Conservation (phyloP, 331 rosid genomes). For the Malus hybrid region DNA sequence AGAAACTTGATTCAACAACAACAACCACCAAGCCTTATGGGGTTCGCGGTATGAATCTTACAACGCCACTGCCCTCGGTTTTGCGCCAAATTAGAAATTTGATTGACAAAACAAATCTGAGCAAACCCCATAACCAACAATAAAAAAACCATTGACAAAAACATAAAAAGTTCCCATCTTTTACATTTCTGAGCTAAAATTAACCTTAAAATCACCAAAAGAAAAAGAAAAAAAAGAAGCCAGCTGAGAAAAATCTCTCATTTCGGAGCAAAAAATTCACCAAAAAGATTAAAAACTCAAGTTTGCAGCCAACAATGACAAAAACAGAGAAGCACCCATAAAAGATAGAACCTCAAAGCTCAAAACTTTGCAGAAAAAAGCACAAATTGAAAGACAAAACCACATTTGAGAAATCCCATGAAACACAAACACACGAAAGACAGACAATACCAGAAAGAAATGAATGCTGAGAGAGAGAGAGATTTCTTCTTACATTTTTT, state of each 20-base stretch:
- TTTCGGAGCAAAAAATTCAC: neutral
- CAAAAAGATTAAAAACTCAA: neutral
- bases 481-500: constrained; percentile 21
- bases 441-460: neutral
- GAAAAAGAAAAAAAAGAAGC: neutral
- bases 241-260: neutral
- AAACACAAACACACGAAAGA: neutral
- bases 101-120: constrained; percentile 7
- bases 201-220: neutral
- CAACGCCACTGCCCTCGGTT: too few species aligned
- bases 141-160: neutral
- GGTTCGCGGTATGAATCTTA: too few species aligned
- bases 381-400: constrained; percentile 2
- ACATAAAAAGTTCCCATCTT: neutral
- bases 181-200: neutral
- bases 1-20: too few species aligned
- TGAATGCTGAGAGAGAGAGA: constrained; percentile 14
- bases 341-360: constrained; percentile 13
- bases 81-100: neutral
- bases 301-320: neutral
- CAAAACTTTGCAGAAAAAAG: constrained; percentile 8
- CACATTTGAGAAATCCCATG: constrained; percentile 25
- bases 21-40: too few species aligned
- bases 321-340: constrained; percentile 5
- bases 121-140: constrained; percentile 13